Evolutionary conservation across 2,329 filamentous ascomycete species (phyloP).

Genomic region (Triangularia setosa): DNA sequence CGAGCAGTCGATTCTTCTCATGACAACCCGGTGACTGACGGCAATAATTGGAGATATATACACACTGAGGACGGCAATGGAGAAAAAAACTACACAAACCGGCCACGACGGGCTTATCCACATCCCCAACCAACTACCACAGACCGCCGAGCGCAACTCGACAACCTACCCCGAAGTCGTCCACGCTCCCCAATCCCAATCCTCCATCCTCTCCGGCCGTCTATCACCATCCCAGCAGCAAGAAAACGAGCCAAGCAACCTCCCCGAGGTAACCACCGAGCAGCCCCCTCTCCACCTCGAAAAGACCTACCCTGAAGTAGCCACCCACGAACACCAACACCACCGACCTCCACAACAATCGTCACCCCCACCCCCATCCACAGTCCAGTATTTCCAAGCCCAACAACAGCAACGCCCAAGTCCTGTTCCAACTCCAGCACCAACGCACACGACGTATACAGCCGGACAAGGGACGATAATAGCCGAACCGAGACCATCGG

Average conservation of each 20-base stretch:
- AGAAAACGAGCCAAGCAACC: background rate
- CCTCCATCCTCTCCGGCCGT: background rate
- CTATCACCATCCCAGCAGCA: background rate
- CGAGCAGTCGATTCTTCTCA: background rate
- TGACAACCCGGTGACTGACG: background rate
- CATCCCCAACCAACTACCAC: background rate
- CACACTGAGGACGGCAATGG: background rate
- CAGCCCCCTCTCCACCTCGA: background rate
- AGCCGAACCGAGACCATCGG: conserved; percentile 6
- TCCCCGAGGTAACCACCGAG: background rate
- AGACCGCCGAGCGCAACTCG: background rate
- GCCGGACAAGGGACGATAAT: background rate
- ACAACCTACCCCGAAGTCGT: conserved; percentile 6
- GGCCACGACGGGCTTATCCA: conserved; percentile 3
- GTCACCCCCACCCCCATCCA: background rate
- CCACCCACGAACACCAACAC: background rate
- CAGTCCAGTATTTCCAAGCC: background rate
- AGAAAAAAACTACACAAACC: background rate
- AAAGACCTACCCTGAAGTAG: conserved; percentile 7
- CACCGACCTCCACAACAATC: background rate
- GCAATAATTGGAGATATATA: background rate
- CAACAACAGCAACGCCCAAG: background rate
- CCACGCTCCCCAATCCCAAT: background rate
- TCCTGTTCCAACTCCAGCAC: background rate
- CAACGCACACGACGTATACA: background rate